Conservation (phyloP, 2,329 filamentous ascomycete genomes). For the Rhinocladiella similis region DNA sequence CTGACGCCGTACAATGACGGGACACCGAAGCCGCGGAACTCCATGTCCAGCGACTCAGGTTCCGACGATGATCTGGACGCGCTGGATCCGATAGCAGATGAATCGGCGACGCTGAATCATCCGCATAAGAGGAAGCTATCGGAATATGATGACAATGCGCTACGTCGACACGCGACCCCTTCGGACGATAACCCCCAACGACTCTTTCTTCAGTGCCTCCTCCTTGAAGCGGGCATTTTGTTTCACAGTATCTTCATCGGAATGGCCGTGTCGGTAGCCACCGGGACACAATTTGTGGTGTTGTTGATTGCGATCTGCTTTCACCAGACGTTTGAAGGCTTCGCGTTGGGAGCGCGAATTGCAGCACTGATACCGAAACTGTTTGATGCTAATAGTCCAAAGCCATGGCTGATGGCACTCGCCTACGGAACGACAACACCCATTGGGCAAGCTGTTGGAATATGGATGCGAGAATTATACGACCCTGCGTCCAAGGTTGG, state of each 20-base stretch:
- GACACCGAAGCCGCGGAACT: constrained; percentile 16
- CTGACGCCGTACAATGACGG: constrained; percentile 16
- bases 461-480: constrained; percentile 76
- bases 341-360: constrained; percentile 82
- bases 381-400: constrained; percentile 70
- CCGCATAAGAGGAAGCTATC: constrained; percentile 27
- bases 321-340: constrained; percentile 85
- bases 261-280: constrained; percentile 81
- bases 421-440: constrained; percentile 73
- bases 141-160: constrained; percentile 14
- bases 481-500: constrained; percentile 75
- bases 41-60: constrained; percentile 46
- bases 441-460: constrained; percentile 77
- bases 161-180: constrained; percentile 3
- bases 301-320: constrained; percentile 79
- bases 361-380: constrained; percentile 65
- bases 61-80: constrained; percentile 55
- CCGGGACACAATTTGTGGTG: constrained; percentile 75
- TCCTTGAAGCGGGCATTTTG: constrained; percentile 79
- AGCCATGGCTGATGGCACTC: constrained; percentile 71
- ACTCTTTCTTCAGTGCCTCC: constrained; percentile 72
- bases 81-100: constrained; percentile 43
- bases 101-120: constrained; percentile 32
- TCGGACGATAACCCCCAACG: constrained; percentile 57
- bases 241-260: constrained; percentile 86